Evolutionary conservation across 495 filamentous ascomycete species (phyloP), one percentile per base, ranked within the genome.

Genomic region (Neurospora sp.): DNA sequence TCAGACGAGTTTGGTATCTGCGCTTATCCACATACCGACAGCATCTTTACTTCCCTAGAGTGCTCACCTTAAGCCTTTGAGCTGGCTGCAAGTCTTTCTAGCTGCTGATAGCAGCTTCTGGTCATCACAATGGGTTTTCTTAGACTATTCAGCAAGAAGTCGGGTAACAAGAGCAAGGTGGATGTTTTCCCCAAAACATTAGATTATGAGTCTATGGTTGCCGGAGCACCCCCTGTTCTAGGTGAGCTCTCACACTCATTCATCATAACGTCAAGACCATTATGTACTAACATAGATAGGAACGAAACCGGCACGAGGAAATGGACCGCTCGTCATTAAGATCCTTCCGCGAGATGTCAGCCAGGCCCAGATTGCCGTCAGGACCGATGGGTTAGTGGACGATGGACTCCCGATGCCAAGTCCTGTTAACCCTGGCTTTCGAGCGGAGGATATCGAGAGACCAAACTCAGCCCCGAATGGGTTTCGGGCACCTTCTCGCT

Each of bases 41-140:
- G 4, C 54, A 62, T 34, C 54, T 62, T 34, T 17, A 34, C 5
- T 19, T 15, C 15, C 28, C 31, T 4, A 34, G 28, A 3, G 54
- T 62, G 28, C 15, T 62, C 13, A 31, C 21, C 48, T 28, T 6
- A 15, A 28, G 1, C 21, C 48, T 54, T 62, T 34, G 54, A 34
- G 31, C 13, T 34, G 62, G 43, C 28, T 39, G 71, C 59, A 45
- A 36, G 38, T 70, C 54, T 43, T 45, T 39, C 24, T 54, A 39
- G 70, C 74, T 69, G 72, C 77, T 69, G 28, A 80, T 79, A 77
- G 77, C 75, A 73, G 77, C 69, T 43, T 39, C 40, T 71, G 54
- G 48, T 10, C 36, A 24, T 40, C 78, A 80, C 71, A 31, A 86
- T 86, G 84, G 83, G 84, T 73, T 76, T 85, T 73, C 76, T 85